A percentile compares a stretch with the other conserved stretches of the same genome.
Evolutionary conservation across 2,329 filamentous ascomycete species (phyloP).

Genomic region (Trichoderma afroharzianum): DNA sequence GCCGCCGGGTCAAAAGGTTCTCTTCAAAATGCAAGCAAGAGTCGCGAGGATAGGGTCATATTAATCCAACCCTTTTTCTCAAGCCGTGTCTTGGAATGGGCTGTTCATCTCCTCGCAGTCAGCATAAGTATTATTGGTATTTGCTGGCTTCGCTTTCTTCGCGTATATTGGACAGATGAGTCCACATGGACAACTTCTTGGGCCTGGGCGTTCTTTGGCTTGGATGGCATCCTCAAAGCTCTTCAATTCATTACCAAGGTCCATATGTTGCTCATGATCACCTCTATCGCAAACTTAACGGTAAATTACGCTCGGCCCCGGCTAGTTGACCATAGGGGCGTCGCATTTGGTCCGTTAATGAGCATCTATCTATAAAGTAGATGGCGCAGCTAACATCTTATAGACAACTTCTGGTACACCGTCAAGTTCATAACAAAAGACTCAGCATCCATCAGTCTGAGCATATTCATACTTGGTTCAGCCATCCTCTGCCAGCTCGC

Average conservation of each 20-base stretch:
- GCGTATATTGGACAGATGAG: background rate
- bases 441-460: background rate
- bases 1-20: background rate
- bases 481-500: background rate
- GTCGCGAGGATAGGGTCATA: background rate
- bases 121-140: background rate
- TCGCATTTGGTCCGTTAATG: background rate
- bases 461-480: background rate
- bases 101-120: background rate
- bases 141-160: background rate
- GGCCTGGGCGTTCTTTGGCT: background rate
- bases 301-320: background rate
- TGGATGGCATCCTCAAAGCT: background rate
- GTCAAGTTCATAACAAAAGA: background rate
- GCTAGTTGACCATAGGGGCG: background rate
- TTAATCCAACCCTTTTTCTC: background rate
- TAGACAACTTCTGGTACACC: background rate
- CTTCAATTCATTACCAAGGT: background rate
- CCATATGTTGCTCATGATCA: background rate
- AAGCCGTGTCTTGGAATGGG: background rate
- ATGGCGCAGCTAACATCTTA: background rate
- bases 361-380: background rate
- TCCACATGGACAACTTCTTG: background rate
- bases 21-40: background rate
- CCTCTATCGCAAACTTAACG: background rate